These are phyloP conservation scores for Linum trigynum DNA, from an alignment of 345 rosid species.

Conservation along the genomic window DNA sequence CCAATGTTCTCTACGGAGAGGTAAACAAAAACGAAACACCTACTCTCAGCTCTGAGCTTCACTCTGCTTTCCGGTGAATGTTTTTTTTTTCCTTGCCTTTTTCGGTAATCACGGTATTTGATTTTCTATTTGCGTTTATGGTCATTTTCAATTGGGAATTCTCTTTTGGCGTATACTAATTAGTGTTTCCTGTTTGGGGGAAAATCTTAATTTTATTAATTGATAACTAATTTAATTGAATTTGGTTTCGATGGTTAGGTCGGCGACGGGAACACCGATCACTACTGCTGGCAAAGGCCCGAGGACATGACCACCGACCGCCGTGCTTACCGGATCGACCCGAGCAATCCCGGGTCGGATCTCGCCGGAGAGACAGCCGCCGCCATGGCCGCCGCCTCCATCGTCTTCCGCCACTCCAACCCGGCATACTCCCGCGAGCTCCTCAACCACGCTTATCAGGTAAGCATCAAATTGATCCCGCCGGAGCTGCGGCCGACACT, in stretches of 20 bases:
- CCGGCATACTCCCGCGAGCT: slow-evolving; percentile 34
- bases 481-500: too few relatives aligned
- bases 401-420: slow-evolving; percentile 31
- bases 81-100: neutral
- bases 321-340: slow-evolving; percentile 21
- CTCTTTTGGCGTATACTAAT: too few relatives aligned
- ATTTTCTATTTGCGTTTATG: neutral
- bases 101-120: neutral
- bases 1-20: slow-evolving; percentile 38
- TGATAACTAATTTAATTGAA: neutral
- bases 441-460: slow-evolving; percentile 45
- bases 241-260: slow-evolving; percentile 28
- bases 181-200: neutral
- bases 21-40: slow-evolving; percentile 6
- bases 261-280: slow-evolving; percentile 50
- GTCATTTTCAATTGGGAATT: neutral
- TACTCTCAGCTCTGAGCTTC: neutral
- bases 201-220: neutral
- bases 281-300: slow-evolving; percentile 60
- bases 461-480: slow-evolving; percentile 13
- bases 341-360: slow-evolving; percentile 51
- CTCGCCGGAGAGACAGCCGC: slow-evolving; percentile 62
- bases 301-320: slow-evolving; percentile 70
- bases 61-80: neutral
- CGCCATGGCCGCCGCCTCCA: slow-evolving; percentile 60